Evolutionary conservation across 768 basidiomycete genomes (phyloP).

Genomic region (Candolleomyces aberdarensis): DNA sequence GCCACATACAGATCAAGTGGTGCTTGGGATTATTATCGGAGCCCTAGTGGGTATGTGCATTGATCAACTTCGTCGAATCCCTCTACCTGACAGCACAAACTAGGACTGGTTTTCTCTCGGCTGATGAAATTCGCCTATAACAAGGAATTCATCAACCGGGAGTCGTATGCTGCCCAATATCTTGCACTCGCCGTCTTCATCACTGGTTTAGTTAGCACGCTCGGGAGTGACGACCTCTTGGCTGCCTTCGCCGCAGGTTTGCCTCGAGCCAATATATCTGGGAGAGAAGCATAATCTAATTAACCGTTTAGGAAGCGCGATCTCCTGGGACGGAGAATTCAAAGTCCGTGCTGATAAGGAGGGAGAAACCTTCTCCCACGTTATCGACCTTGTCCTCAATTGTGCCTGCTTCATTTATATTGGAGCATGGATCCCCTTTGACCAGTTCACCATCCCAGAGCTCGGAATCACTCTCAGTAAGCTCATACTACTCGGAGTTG

Average conservation of each 20-base stretch:
- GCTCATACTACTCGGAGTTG: constrained; percentile 64
- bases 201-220: constrained; percentile 66
- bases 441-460: constrained; percentile 49
- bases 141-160: constrained; percentile 31
- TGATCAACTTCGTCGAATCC: neutral
- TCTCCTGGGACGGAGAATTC: constrained; percentile 90
- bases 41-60: constrained; percentile 41
- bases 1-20: constrained; percentile 62
- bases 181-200: constrained; percentile 65
- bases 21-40: constrained; percentile 74
- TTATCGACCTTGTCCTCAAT: constrained; percentile 85
- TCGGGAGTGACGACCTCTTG: constrained; percentile 82
- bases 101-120: constrained; percentile 63
- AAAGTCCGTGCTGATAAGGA: constrained; percentile 62
- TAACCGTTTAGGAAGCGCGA: constrained; percentile 62
- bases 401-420: constrained; percentile 80
- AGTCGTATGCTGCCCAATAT: constrained; percentile 83
- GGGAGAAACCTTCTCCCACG: constrained; percentile 83
- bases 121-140: constrained; percentile 55
- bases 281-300: neutral
- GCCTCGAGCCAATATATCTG: neutral
- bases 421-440: constrained; percentile 84
- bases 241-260: constrained; percentile 79
- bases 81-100: neutral
- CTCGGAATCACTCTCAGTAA: constrained; percentile 70